Conservation (phyloP, 805 yeast genomes). For the Candida andamanensis region DNA sequence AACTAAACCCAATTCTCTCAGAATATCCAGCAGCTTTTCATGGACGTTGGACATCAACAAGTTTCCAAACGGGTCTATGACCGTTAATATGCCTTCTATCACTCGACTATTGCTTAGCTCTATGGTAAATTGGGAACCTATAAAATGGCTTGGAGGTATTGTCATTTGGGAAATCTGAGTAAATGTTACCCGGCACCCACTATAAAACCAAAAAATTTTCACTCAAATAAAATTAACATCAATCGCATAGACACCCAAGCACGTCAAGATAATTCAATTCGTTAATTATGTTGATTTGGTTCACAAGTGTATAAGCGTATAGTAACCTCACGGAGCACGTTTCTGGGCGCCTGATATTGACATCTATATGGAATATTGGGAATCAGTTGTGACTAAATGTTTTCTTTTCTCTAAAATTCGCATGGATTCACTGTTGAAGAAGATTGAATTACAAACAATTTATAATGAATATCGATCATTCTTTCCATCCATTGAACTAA, state of each 20-base stretch:
- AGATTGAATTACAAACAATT: conserved; percentile 17
- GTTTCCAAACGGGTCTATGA: conserved; percentile 41
- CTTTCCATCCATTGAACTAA: conserved; percentile 14
- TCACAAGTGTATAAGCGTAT: conserved; percentile 34
- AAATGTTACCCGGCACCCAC: conserved; percentile 10
- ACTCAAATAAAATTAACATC: conserved; percentile 21
- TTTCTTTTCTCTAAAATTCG: neutral
- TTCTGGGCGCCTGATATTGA: conserved; percentile 46
- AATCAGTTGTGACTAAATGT: conserved; percentile 42
- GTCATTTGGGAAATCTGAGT: neutral
- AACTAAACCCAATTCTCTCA: conserved; percentile 47
- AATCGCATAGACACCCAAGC: conserved; percentile 36
- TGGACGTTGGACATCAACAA: conserved; percentile 29
- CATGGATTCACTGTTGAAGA: conserved; percentile 15
- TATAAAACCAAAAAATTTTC: conserved; percentile 6
- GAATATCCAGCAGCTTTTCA: conserved; percentile 23
- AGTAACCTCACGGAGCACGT: conserved; percentile 39
- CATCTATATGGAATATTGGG: conserved; percentile 36
- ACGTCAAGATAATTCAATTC: conserved; percentile 14
- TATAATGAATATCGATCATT: conserved; percentile 17
- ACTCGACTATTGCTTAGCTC: conserved; percentile 25
- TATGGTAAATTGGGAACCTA: conserved; percentile 27
- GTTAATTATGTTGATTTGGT: conserved; percentile 17
- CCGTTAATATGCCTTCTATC: conserved; percentile 35
- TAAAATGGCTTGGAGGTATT: conserved; percentile 19